Evolutionary conservation across 306 rosid species (phyloP).

Genomic region (Cucurbita pepo): DNA sequence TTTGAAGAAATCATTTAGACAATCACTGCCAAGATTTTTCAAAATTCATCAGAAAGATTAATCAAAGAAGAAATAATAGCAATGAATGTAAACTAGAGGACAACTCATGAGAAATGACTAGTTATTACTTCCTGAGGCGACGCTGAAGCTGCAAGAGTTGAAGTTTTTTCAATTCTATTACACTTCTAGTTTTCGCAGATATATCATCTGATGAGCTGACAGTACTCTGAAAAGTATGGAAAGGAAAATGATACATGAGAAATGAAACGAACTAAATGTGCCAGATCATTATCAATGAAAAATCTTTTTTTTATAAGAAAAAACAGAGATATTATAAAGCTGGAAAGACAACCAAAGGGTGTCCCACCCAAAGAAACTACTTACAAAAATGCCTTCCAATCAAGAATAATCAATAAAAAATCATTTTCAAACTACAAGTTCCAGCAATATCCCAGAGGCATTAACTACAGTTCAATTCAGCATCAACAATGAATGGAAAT

Average conservation of each 20-base stretch:
- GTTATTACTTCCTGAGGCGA: conserved; percentile 76
- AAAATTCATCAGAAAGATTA: conserved; percentile 12
- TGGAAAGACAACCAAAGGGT: too few relatives aligned
- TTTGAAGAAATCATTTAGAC: conserved; percentile 76
- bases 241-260: background rate
- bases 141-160: conserved; percentile 85
- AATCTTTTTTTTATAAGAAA: background rate
- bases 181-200: conserved; percentile 93
- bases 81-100: background rate
- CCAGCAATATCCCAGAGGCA: background rate
- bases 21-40: conserved; percentile 54
- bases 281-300: background rate
- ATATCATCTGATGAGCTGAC: conserved; percentile 95
- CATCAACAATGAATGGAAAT: background rate
- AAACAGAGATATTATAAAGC: too few relatives aligned
- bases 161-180: conserved; percentile 93
- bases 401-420: too few relatives aligned
- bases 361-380: too few relatives aligned
- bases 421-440: background rate
- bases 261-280: background rate
- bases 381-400: too few relatives aligned
- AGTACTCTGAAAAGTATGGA: conserved; percentile 40
- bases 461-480: background rate
- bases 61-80: background rate
- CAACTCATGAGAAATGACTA: background rate